These are phyloP conservation scores for Wickerhamiella australiensis DNA, from an alignment of 805 yeast species.

Conservation along the genomic window DNA sequence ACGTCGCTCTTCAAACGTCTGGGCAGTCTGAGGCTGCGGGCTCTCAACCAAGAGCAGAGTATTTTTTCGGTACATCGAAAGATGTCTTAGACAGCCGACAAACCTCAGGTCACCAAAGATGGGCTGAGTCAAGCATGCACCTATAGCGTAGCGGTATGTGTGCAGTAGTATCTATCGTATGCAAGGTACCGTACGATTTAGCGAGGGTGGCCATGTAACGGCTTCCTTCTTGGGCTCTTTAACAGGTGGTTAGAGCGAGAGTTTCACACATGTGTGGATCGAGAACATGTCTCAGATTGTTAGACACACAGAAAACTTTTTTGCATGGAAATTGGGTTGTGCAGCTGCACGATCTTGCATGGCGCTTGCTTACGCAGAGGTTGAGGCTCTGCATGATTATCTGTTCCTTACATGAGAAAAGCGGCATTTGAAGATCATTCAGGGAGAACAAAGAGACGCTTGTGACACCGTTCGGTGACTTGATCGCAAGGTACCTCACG, in stretches of 20 bases:
- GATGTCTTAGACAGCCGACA: neutral
- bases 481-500: too few relatives aligned
- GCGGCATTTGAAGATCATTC: neutral
- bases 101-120: neutral
- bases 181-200: neutral
- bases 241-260: too few relatives aligned
- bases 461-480: too few relatives aligned
- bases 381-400: conserved; percentile 1
- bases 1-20: too few relatives aligned
- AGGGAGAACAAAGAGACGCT: neutral
- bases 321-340: neutral
- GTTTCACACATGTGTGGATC: neutral
- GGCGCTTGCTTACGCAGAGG: neutral
- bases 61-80: neutral
- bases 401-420: neutral
- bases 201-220: neutral
- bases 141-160: neutral
- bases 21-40: neutral
- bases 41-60: neutral
- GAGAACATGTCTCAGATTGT: neutral
- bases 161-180: neutral
- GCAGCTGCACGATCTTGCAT: neutral
- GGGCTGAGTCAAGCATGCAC: neutral
- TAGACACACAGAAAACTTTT: neutral
- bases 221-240: too few relatives aligned